Evolutionary conservation across 2,329 filamentous ascomycete genomes (phyloP), one percentile per base, ranked within the genome.

Genomic region (Talaromyces sp.): DNA sequence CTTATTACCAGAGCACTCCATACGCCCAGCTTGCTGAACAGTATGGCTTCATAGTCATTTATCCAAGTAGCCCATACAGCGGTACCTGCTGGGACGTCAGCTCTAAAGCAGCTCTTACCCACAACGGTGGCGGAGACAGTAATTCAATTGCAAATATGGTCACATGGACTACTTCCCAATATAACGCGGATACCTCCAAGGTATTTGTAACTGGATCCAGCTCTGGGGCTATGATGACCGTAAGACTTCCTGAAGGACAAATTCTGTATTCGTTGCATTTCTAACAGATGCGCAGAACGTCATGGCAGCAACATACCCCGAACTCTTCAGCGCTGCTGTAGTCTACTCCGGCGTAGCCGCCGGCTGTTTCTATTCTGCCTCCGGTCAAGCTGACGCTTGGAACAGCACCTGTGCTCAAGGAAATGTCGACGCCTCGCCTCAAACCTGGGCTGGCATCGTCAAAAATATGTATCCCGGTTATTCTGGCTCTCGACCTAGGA

Each of bases 71-170:
- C 2, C 83, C 83, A 0, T 82, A 84, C 68, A 73, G 73, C n/a
- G 84, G 78, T 7, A 76, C 77, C 76, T 88, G 86, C 75, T 88
- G 85, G 85, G 86, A 88, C 65, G 84, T 87, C 1, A 84, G 83
- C 5, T 85, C 82, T 1, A 47, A 69, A 16, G 48, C 68, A 37
- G 67, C 68, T 0, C 66, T 79, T 37, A 73, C 72, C 2, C 75
- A 76, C 41, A 71, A 77, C 33, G 77, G 73, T 1, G 77, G 77
- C 10, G 76, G 78, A 1, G 76, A 79, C 57, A 78, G 76, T 43
- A 70, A 78, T 22, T 76, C 76, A 0, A 76, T 80, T 54, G 77
- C 56, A 33, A 64, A 64, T 41, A 64, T 64, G 62, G 62, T 64
- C 19, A 64, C 54, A 14, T 64, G 56, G 54, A 60, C 62, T 11